Evolutionary conservation across 495 filamentous ascomycete genomes (phyloP).

Genomic region (Annulohypoxylon bovei): DNA sequence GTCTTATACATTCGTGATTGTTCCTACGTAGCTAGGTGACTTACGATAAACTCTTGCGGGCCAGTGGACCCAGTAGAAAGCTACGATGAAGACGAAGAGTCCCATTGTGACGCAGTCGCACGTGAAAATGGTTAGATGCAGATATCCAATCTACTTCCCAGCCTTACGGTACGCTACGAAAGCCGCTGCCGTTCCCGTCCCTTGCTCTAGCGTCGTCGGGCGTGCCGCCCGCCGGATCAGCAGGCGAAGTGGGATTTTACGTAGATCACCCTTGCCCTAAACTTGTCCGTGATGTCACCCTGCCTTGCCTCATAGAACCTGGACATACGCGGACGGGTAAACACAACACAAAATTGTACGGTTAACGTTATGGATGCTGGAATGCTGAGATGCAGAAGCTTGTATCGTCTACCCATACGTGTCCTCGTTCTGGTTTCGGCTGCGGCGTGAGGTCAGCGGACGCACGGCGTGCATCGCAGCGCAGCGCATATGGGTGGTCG

Average conservation of each 20-base stretch:
- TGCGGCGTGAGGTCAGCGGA: slow-evolving; percentile 34
- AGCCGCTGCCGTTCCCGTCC: slow-evolving; percentile 22
- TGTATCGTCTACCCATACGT: neutral
- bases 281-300: slow-evolving; percentile 22
- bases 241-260: slow-evolving; percentile 22
- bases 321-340: too few species aligned
- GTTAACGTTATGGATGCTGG: too few species aligned
- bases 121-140: neutral
- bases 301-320: neutral
- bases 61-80: neutral
- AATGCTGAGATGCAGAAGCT: neutral
- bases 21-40: neutral
- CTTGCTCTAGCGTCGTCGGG: slow-evolving; percentile 28
- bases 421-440: neutral
- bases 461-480: neutral
- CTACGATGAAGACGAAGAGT: neutral
- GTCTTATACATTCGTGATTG: neutral
- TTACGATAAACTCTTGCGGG: neutral
- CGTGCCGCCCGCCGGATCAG: slow-evolving; percentile 26
- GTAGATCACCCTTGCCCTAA: slow-evolving; percentile 22
- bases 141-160: slow-evolving; percentile 8
- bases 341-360: too few species aligned
- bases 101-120: neutral
- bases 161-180: slow-evolving; percentile 37
- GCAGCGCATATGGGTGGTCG: neutral